Percentiles rank a stretch among this genome's conserved stretches.
Evolutionary conservation across 2,329 filamentous ascomycete species (phyloP).

Genomic region (Penicillium sp.): DNA sequence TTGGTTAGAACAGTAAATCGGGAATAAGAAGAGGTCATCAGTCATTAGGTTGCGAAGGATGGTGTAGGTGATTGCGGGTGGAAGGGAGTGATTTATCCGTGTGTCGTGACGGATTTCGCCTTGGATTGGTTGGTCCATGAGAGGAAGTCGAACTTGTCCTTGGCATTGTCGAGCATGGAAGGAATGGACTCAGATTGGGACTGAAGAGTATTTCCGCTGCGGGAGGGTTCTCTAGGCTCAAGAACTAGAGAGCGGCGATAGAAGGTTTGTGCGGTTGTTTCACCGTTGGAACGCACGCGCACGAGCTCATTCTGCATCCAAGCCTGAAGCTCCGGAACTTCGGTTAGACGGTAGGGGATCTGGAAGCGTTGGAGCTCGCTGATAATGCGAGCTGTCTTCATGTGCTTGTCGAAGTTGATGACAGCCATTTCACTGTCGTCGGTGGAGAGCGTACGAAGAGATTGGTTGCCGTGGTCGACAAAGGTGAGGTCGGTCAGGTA

Average conservation of each 20-base stretch:
- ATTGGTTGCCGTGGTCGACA: constrained; percentile 84
- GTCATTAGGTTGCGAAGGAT: constrained; percentile 11
- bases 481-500: constrained; percentile 95
- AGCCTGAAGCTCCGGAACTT: constrained; percentile 79
- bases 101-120: constrained; percentile 32
- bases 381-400: constrained; percentile 88
- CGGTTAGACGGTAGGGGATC: constrained; percentile 74
- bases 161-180: constrained; percentile 34
- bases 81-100: constrained; percentile 21
- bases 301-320: constrained; percentile 80
- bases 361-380: constrained; percentile 93
- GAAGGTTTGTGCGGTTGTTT: constrained; percentile 56
- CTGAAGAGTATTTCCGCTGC: constrained; percentile 17
- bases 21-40: constrained; percentile 17
- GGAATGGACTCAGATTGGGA: constrained; percentile 23
- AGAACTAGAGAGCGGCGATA: constrained; percentile 78
- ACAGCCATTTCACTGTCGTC: constrained; percentile 63
- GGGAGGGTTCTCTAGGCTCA: constrained; percentile 52
- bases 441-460: constrained; percentile 64
- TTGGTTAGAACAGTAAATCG: constrained; percentile 7
- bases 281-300: constrained; percentile 59
- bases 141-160: constrained; percentile 47
- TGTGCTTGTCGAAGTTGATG: constrained; percentile 97
- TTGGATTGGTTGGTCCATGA: constrained; percentile 43
- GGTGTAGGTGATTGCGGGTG: neutral